phyloP scores from a whole-genome alignment of 129 eudicot genomes.

The Oenanthe sinensis region DNA sequence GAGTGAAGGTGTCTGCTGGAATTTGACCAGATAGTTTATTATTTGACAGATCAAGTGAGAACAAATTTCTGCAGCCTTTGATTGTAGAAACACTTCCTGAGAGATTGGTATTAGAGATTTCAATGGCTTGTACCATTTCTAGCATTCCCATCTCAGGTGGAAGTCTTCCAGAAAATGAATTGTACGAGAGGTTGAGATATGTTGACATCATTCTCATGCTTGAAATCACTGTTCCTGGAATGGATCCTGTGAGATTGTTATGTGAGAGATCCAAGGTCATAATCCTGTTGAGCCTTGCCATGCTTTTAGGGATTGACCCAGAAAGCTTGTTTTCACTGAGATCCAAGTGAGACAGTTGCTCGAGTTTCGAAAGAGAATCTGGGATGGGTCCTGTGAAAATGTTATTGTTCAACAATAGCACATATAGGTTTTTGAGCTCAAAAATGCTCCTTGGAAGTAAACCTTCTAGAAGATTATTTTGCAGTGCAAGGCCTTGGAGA shows the following conservation, averaged over 20 bases:
- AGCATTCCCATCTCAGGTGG: conserved; percentile 60
- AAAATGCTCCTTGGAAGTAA: conserved; percentile 47
- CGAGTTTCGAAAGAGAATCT: conserved; percentile 38
- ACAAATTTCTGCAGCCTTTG: conserved; percentile 54
- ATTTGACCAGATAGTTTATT: conserved; percentile 54
- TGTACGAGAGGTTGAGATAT: conserved; percentile 58
- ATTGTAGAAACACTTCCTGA: conserved; percentile 56
- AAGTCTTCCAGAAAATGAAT: conserved; percentile 39
- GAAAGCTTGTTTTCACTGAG: conserved; percentile 58
- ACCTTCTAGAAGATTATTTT: conserved; percentile 57
- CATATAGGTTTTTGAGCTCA: conserved; percentile 39
- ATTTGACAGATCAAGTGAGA: too few species aligned
- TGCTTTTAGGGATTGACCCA: conserved; percentile 43
- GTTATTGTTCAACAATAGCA: conserved; percentile 45
- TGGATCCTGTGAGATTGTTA: conserved; percentile 45
- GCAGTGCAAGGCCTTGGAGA: conserved; percentile 48
- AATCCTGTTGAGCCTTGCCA: conserved; percentile 36
- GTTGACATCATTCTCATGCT: conserved; percentile 49
- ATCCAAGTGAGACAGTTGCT: conserved; percentile 47
- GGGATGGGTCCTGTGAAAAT: conserved; percentile 47
- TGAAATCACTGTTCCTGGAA: conserved; percentile 43
- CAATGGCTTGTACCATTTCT: conserved; percentile 65
- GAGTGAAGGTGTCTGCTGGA: conserved; percentile 24
- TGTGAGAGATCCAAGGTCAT: conserved; percentile 51
- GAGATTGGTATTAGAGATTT: conserved; percentile 62